phyloP scores from a whole-genome alignment of 306 rosid species.

The Gleditsia sinensis region DNA sequence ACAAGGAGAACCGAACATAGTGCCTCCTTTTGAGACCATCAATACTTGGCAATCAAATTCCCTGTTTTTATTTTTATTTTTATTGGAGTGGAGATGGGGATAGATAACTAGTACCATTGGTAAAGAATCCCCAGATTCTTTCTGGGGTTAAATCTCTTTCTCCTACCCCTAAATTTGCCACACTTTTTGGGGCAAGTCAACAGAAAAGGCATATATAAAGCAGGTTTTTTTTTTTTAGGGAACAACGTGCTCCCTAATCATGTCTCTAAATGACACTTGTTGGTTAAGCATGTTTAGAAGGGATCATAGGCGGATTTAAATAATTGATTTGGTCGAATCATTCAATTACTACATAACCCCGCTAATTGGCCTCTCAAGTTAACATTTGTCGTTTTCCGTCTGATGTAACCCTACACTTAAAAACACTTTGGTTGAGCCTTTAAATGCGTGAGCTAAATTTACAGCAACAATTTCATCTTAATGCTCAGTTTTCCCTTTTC shows the following conservation, averaged over 20 bases:
- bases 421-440: slow-evolving; percentile 14
- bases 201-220: slow-evolving; percentile 34
- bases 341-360: not conserved
- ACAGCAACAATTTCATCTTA: slow-evolving; percentile 3
- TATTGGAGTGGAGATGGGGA: not conserved
- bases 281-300: not conserved
- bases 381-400: slow-evolving; percentile 14
- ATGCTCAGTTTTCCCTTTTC: not conserved
- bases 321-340: not conserved
- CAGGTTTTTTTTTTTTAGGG: not conserved
- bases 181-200: slow-evolving; percentile 46
- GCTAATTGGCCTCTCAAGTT: not conserved
- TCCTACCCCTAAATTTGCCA: slow-evolving; percentile 30
- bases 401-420: slow-evolving; percentile 4
- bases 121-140: slow-evolving; percentile 13
- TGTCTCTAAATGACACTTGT: slow-evolving; percentile 10
- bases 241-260: slow-evolving; percentile 15
- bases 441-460: not conserved
- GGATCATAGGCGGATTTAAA: not conserved
- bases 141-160: slow-evolving; percentile 11
- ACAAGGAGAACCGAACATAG: slow-evolving; percentile 27
- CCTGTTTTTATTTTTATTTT: not conserved
- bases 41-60: slow-evolving; percentile 8
- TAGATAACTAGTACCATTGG: not conserved
- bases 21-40: slow-evolving; percentile 22